Evolutionary conservation across 177 flowering plant species (phyloP).

Genomic region (Vitis hybrid): DNA sequence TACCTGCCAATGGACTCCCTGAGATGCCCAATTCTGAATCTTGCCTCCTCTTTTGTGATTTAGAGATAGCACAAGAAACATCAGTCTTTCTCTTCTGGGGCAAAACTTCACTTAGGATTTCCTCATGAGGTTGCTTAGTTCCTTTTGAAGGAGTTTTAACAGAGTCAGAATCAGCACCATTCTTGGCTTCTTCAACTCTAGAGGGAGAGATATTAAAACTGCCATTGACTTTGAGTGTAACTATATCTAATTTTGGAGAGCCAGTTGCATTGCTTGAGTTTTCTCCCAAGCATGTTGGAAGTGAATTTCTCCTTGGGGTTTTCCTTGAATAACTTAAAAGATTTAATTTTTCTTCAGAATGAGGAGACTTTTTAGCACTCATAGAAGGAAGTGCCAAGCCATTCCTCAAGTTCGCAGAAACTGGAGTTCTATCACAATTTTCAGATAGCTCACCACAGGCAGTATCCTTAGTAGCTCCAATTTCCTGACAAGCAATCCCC

Average conservation of each 20-base stretch:
- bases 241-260: conserved; percentile 20
- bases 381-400: conserved; percentile 19
- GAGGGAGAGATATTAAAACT: conserved; percentile 12
- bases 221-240: conserved; percentile 7
- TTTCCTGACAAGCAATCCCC: conserved; percentile 15
- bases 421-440: conserved; percentile 16
- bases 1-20: conserved; percentile 13
- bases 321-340: conserved; percentile 40
- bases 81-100: conserved; percentile 40
- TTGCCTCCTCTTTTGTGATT: conserved; percentile 27
- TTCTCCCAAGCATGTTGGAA: conserved; percentile 21
- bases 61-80: conserved; percentile 23
- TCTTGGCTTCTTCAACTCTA: conserved; percentile 20
- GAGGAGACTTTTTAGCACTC: conserved; percentile 28
- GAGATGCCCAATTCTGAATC: conserved; percentile 11
- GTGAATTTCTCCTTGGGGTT: conserved; percentile 31
- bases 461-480: conserved; percentile 10
- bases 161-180: conserved; percentile 13
- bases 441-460: conserved; percentile 15
- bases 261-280: conserved; percentile 18
- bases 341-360: conserved; percentile 26
- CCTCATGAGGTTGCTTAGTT: conserved; percentile 16
- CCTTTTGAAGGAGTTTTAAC: conserved; percentile 17
- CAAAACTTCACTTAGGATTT: conserved; percentile 15
- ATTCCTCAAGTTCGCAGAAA: conserved; percentile 16